A percentile compares a stretch with the other conserved stretches of the same genome.
Conservation (phyloP, 148 eudicot genomes). For the Pharnaceum exiguum region DNA sequence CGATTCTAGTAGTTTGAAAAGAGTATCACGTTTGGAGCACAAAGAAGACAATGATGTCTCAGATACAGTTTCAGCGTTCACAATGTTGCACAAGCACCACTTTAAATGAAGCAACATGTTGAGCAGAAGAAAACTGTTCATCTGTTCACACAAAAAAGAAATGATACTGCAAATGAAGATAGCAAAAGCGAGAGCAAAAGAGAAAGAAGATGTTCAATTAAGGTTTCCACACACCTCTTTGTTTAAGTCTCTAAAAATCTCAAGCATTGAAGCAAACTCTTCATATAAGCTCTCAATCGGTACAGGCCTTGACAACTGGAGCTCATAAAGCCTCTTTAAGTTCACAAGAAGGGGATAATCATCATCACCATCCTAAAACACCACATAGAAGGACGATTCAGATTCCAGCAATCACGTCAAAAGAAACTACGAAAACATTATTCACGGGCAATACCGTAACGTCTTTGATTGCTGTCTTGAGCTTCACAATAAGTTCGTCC, state of each 20-base stretch:
- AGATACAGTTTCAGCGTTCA: constrained; percentile 56
- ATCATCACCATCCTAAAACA: constrained; percentile 70
- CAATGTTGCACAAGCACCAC: constrained; percentile 62
- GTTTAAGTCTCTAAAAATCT: constrained; percentile 59
- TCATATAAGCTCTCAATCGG: constrained; percentile 67
- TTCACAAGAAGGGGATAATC: constrained; percentile 86
- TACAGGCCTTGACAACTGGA: constrained; percentile 62
- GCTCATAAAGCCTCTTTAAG: constrained; percentile 91
- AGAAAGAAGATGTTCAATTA: neutral
- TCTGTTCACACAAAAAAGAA: constrained; percentile 39
- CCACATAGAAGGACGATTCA: constrained; percentile 3
- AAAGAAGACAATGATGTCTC: constrained; percentile 55
- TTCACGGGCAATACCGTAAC: constrained; percentile 44
- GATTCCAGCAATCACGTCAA: constrained; percentile 6
- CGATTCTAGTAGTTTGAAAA: constrained; percentile 59
- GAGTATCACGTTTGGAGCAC: constrained; percentile 57
- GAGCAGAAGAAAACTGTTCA: constrained; percentile 69
- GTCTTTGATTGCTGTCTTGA: constrained; percentile 79
- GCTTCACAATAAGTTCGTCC: constrained; percentile 65
- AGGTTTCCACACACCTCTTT: constrained; percentile 59
- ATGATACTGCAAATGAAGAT: constrained; percentile 9
- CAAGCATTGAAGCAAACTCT: constrained; percentile 51
- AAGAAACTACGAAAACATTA: neutral
- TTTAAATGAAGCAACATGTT: constrained; percentile 80
- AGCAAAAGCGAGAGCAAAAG: neutral